Evolutionary conservation across 495 filamentous ascomycete species (phyloP).

Genomic region (Elaphomyces granulatus): DNA sequence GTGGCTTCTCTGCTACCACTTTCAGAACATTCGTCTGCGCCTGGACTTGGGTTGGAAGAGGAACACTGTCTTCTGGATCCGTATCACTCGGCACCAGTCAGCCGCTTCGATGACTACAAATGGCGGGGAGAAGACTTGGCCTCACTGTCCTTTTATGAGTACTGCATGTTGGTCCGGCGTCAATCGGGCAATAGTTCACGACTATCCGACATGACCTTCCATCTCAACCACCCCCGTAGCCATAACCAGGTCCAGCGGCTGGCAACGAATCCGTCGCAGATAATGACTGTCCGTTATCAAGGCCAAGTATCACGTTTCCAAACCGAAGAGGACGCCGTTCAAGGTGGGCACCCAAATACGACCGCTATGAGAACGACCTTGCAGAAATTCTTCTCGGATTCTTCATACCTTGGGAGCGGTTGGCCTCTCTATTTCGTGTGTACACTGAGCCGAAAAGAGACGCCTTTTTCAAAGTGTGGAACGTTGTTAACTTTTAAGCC

Average conservation of each 20-base stretch:
- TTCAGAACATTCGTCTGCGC: not conserved
- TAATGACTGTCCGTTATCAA: no score
- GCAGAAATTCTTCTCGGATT: not conserved
- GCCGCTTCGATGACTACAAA: not conserved
- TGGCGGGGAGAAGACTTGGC: not conserved
- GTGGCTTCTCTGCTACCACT: not conserved
- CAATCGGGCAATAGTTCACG: no score
- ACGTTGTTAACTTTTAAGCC: not conserved
- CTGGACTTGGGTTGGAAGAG: not conserved
- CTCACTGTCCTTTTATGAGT: not conserved
- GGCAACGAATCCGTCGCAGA: no score
- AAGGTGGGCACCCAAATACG: no score
- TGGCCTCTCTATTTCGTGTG: not conserved
- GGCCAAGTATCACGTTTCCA: no score
- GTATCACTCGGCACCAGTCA: no score
- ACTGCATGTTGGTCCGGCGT: not conserved
- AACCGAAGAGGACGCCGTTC: no score
- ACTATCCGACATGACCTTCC: no score
- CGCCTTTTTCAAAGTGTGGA: not conserved
- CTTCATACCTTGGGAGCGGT: not conserved
- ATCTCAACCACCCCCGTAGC: no score
- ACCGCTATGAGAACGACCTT: no score
- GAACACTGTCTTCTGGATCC: not conserved
- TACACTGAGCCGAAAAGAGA: not conserved
- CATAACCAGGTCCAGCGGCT: no score